Evolutionary conservation across 1,284 basidiomycete species (phyloP), one percentile per base, ranked within the genome.

Genomic region (Rhodofomes roseus): DNA sequence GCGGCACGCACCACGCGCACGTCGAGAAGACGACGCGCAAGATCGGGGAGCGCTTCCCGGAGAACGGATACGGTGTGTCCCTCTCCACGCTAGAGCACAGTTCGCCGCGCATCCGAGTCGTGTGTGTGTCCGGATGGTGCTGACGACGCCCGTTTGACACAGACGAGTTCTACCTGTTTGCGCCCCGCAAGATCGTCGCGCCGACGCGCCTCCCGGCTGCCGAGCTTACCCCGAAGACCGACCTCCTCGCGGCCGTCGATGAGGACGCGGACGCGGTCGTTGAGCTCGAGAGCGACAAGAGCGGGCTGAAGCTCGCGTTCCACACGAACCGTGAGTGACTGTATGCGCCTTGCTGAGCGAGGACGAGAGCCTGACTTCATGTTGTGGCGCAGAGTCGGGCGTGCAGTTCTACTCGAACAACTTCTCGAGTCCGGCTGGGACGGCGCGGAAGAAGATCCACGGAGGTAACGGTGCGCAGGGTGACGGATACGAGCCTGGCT

Each of bases 401-500:
- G 79, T 87, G 41, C 89, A 90, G 80, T 85, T 89, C 67, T 91
- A 90, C 69, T 80, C 86, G 2, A 84, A 86, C 68, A 83, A 81
- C 59, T 73, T 81, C 52, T 74, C 84, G 12, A 71, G 78, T 54
- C 69, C 77, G 27, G 69, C 69, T 12, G 77, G 74, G 37, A 84
- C 81, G 27, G 80, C 84, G 40, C 78, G 84, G 53, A 90, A 91
- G 77, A 84, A 81, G 71, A 87, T 89, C 40, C 89, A 92, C 65
- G 87, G 89, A 23, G 88, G 88, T 1, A 83, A 82, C n/a, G 86
- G 86, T 31, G 74, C 77, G n/a, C 71, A 71, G 54, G 81, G 76
- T 31, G 84, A 87, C 64, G 82, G 85, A 11, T 91, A 90, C 68
- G 74, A 74, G 34, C 76, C 80, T 14, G 80, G 79, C 53, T 80